Conservation (phyloP, 345 rosid species). For the Citrus sp. region DNA sequence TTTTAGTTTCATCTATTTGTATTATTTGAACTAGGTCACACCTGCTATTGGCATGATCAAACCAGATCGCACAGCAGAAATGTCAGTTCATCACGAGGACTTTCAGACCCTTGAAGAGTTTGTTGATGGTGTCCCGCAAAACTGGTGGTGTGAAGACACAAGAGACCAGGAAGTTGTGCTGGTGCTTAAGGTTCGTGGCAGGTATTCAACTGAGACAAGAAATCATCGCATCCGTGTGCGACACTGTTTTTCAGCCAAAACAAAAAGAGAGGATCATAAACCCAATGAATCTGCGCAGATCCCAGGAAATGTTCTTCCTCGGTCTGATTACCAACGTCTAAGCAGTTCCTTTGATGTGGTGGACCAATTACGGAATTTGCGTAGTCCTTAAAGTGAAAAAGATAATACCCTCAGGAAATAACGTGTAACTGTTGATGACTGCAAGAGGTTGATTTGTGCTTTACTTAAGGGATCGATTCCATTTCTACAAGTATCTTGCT, state of each 20-base stretch:
- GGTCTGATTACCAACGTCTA: slow-evolving; percentile 68
- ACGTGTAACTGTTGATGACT: neutral
- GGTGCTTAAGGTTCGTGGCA: slow-evolving; percentile 57
- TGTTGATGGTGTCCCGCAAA: slow-evolving; percentile 66
- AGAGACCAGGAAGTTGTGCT: slow-evolving; percentile 67
- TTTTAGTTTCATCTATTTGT: neutral
- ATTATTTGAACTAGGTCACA: slow-evolving; percentile 40
- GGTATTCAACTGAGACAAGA: slow-evolving; percentile 46
- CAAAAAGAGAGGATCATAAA: slow-evolving; percentile 22
- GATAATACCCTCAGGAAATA: neutral
- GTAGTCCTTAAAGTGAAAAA: slow-evolving; percentile 47
- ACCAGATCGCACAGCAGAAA: slow-evolving; percentile 50
- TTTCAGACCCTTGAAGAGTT: slow-evolving; percentile 61
- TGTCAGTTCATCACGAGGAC: slow-evolving; percentile 58
- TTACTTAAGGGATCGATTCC: neutral
- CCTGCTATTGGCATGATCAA: slow-evolving; percentile 66
- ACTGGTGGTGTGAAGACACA: slow-evolving; percentile 70
- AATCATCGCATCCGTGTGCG: slow-evolving; percentile 73
- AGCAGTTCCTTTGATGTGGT: slow-evolving; percentile 74
- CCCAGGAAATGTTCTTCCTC: slow-evolving; percentile 58
- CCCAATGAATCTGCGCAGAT: slow-evolving; percentile 23
- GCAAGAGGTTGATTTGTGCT: neutral
- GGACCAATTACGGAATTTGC: slow-evolving; percentile 65
- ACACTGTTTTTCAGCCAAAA: slow-evolving; percentile 52
- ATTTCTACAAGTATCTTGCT: neutral